Evolutionary conservation across 2,329 filamentous ascomycete species (phyloP).

Genomic region (Herpotrichia juniperi): DNA sequence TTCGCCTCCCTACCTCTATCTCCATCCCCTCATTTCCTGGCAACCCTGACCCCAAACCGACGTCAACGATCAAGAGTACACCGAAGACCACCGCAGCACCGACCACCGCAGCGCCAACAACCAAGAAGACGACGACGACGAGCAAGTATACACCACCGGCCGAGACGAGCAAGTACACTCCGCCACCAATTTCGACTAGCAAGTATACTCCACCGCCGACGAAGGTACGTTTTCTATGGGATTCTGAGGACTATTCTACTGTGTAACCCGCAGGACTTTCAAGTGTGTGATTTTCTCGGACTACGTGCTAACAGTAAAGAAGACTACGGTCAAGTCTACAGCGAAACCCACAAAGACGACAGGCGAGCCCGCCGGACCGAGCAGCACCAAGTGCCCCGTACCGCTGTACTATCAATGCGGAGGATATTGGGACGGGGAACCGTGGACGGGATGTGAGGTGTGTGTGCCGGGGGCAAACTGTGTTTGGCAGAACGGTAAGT

Average conservation of each 20-base stretch:
- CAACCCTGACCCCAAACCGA: conserved; percentile 4
- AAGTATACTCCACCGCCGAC: conserved; percentile 11
- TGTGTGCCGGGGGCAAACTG: conserved; percentile 33
- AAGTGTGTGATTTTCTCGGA: background rate
- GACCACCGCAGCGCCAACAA: background rate
- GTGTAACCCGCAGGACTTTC: background rate
- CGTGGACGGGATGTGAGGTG: conserved; percentile 35
- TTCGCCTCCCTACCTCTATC: conserved; percentile 12
- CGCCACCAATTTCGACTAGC: conserved; percentile 10
- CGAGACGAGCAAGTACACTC: conserved; percentile 12
- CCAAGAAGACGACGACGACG: conserved; percentile 11
- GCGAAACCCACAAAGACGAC: conserved; percentile 16
- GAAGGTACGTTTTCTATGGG: background rate
- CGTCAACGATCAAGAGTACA: conserved; percentile 9
- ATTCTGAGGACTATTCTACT: background rate
- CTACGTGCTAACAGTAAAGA: background rate
- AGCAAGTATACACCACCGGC: conserved; percentile 14
- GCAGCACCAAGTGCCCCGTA: conserved; percentile 37
- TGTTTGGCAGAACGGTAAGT: conserved; percentile 36
- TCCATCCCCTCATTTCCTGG: background rate
- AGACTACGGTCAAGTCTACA: conserved; percentile 17
- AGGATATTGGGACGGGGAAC: conserved; percentile 28
- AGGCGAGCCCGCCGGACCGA: conserved; percentile 28
- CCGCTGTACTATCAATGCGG: conserved; percentile 39
- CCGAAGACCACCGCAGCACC: background rate